Evolutionary conservation across 768 basidiomycete species (phyloP).

Genomic region (Lactifluus piperatus): DNA sequence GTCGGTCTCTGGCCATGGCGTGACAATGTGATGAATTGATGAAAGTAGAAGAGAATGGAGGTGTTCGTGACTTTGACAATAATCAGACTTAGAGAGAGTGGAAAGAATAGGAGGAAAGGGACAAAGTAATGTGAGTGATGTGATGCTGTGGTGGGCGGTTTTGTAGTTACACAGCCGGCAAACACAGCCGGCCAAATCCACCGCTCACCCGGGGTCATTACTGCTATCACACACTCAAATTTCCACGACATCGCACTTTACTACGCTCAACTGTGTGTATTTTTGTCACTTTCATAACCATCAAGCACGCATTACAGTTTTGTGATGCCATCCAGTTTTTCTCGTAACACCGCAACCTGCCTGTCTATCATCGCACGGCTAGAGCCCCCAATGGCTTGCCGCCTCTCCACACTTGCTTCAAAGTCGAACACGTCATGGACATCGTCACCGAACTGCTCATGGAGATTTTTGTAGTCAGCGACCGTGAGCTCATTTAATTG

Average conservation of each 20-base stretch:
- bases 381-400: slow-evolving; percentile 88
- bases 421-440: slow-evolving; percentile 86
- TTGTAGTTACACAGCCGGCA: neutral
- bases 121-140: neutral
- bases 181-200: slow-evolving; percentile 2
- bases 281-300: neutral
- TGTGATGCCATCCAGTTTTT: slow-evolving; percentile 34
- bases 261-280: too few species aligned
- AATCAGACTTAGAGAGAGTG: slow-evolving; percentile 22
- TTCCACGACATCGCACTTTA: neutral
- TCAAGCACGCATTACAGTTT: neutral
- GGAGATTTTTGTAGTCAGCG: slow-evolving; percentile 69
- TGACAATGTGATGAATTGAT: slow-evolving; percentile 18
- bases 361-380: slow-evolving; percentile 76
- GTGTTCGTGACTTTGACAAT: slow-evolving; percentile 6
- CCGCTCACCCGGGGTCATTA: neutral
- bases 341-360: slow-evolving; percentile 73
- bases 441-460: slow-evolving; percentile 72
- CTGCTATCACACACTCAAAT: neutral
- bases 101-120: neutral
- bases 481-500: slow-evolving; percentile 77
- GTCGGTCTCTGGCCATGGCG: slow-evolving; percentile 81
- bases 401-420: slow-evolving; percentile 88
- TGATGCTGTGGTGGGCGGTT: neutral
- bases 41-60: neutral